Percentiles rank a stretch among this genome's conserved stretches.
These are phyloP conservation scores for Digitaria exilis DNA, from an alignment of 202 grass and related monocot species.

Conservation along the genomic window DNA sequence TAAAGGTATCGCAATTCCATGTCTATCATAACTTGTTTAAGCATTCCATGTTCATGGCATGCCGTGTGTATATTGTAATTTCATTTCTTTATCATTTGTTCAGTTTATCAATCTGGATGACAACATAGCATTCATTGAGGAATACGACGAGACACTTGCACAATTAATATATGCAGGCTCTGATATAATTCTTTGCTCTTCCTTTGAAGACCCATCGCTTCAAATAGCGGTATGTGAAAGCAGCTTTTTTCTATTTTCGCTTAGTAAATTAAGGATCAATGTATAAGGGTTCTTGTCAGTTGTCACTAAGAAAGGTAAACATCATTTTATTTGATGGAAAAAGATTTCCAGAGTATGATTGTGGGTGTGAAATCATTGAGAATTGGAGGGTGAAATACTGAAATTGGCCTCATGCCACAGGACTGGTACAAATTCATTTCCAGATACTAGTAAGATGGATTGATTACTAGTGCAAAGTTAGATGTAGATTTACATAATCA, in stretches of 20 bases:
- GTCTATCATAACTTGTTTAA: constrained; percentile 23
- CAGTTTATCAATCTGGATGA: constrained; percentile 28
- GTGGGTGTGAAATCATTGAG: not conserved
- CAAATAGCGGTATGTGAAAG: constrained; percentile 54
- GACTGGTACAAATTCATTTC: too few species aligned
- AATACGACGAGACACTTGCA: constrained; percentile 50
- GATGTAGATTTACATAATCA: too few species aligned
- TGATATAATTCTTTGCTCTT: constrained; percentile 65
- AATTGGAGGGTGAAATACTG: too few species aligned
- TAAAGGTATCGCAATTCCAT: constrained; percentile 9
- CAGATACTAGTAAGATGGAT: too few species aligned
- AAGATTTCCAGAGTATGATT: not conserved
- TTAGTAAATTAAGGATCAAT: not conserved
- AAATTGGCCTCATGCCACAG: too few species aligned
- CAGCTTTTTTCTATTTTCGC: not conserved
- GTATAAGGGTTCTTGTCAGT: not conserved
- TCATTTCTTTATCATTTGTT: constrained; percentile 28
- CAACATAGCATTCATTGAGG: constrained; percentile 37
- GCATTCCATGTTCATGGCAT: not conserved
- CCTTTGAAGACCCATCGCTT: constrained; percentile 52
- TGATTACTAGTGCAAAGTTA: too few species aligned
- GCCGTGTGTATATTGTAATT: not conserved
- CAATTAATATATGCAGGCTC: constrained; percentile 64
- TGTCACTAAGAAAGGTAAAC: not conserved
- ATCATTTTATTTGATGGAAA: not conserved